Base-by-base conservation (phyloP, 1,139 yeast genomes). In the Geotrichum reessii region DNA sequence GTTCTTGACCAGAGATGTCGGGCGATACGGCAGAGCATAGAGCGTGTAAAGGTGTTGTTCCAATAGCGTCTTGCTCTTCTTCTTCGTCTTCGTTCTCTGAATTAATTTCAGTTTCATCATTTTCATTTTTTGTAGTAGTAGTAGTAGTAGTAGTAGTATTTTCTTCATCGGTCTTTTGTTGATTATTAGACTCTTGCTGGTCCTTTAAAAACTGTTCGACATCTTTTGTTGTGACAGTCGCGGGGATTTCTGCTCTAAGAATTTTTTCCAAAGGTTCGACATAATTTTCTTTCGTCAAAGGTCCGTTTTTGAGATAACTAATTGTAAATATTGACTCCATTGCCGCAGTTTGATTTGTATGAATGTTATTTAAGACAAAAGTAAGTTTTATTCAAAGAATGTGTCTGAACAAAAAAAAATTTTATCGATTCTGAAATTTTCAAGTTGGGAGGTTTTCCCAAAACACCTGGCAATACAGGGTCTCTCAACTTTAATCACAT, bases 211-310 rank as follows among this genome's bases (percentile, higher is more conserved):
- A 48, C 14, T 9, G 24, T 27, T 81, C 79, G 2, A 85, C 88
- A 68, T 89, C 95, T 71, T 87, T 93, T 9, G 86, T 73, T 1
- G 96, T 88, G 62, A 88, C 86, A 0, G 96, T 89, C 0, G 95
- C 82, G 1, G 96, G 95, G 12, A 88, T 81, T 0, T 95, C 95
- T 46, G 77, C 76, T 55, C 77, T 74, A 61, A 89, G 73, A 62
- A 76, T 80, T 52, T 66, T 70, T 47, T 74, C 75, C 52, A 89
- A 71, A 9, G 76, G 73, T 0, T 67, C 73, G 5, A 84, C 60
- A 65, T 85, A 82, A 7, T 60, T 63, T 1, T 73, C 76, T 1
- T 66, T 63, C 2, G 78, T 73, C 24, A 88, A 76, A 0, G 95
- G 95, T 46, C 88, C 75, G 1, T 65, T 63, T 21, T 76, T 70